Base-by-base conservation (phyloP, 768 basidiomycete species). In the Sistotremastrum niveocremeum region DNA sequence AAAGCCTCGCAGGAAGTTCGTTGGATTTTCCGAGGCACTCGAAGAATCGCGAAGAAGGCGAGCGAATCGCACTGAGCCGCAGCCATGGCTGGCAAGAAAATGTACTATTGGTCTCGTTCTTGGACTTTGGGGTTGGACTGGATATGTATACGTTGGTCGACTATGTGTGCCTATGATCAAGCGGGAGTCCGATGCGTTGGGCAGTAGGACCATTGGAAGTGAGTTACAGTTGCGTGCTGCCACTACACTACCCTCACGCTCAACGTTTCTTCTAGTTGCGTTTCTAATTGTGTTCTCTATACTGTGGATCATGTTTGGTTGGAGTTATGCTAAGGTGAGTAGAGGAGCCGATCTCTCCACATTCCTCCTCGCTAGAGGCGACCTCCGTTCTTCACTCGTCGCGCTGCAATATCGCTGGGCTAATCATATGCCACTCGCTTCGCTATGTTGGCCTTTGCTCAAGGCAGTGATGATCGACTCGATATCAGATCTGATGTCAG, bases 11-110 rank as follows among this genome's bases (percentile, higher is more conserved):
- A 20, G 20, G 20, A 20, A 20, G 20, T 20, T 20, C 20, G 20
- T 20, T 20, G 20, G 20, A 20, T 20, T 20, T 20, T 20, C 20
- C 20, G 20, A 20, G 20, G 20, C 20, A 20, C 20, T 20, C 20
- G 20, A 20, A 20, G 20, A 20, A 20, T 20, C 20, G 20, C 20
- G 20, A 20, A 20, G 20, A 20, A 20, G 20, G 52, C 62, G 69
- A 29, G 66, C 65, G 28, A 59, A 60, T n/a, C 56, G 67, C 42
- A 60, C 60, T 5, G 72, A 65, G 49, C 73, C 76, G 0, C 83
- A 83, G 49, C 80, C 84, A 46, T 88, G 84, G 84, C 63, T 83
- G 42, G 68, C 74, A 29, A 74, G 71, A 60, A 90, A 90, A 66
- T 53, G 84, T 34, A 67, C 78, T 55, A 67, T 89, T 30, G 69